A percentile compares a stretch with the other conserved stretches of the same genome.
phyloP scores from a whole-genome alignment of 176 grass and related monocot genomes.

The Pharus latifolius region DNA sequence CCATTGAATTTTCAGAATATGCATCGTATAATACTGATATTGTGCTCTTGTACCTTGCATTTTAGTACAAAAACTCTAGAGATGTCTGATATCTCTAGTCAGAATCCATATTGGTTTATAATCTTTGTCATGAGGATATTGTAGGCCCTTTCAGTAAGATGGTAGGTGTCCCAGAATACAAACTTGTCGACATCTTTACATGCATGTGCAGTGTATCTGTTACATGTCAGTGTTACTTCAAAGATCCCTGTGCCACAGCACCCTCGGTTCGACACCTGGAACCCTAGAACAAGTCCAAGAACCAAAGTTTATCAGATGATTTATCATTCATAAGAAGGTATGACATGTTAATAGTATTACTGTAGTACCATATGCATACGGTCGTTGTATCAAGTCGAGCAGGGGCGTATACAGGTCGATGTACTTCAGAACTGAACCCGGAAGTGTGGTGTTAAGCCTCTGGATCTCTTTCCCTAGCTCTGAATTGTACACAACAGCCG shows the following conservation, averaged over 20 bases:
- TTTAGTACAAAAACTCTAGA: background rate
- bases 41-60: no score
- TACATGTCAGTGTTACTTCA: slow-evolving; percentile 67
- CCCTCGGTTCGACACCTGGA: slow-evolving; percentile 51
- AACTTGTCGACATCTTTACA: slow-evolving; percentile 50
- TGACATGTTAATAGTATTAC: no score
- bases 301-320: background rate
- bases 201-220: slow-evolving; percentile 31
- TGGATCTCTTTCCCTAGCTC: slow-evolving; percentile 50
- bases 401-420: slow-evolving; percentile 60
- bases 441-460: slow-evolving; percentile 48
- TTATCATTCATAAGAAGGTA: no score
- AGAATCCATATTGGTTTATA: slow-evolving; percentile 27
- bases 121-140: slow-evolving; percentile 38
- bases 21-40: no score
- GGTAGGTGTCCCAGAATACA: slow-evolving; percentile 80
- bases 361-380: slow-evolving; percentile 45
- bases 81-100: background rate
- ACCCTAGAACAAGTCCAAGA: slow-evolving; percentile 19
- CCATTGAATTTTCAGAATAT: no score
- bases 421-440: slow-evolving; percentile 41
- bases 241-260: slow-evolving; percentile 76
- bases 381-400: slow-evolving; percentile 59
- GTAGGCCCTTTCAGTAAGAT: slow-evolving; percentile 71
- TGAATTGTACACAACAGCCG: slow-evolving; percentile 45